Evolutionary conservation across 768 basidiomycete genomes (phyloP).

Genomic region (Tylopilus plumbeoviolaceoides): DNA sequence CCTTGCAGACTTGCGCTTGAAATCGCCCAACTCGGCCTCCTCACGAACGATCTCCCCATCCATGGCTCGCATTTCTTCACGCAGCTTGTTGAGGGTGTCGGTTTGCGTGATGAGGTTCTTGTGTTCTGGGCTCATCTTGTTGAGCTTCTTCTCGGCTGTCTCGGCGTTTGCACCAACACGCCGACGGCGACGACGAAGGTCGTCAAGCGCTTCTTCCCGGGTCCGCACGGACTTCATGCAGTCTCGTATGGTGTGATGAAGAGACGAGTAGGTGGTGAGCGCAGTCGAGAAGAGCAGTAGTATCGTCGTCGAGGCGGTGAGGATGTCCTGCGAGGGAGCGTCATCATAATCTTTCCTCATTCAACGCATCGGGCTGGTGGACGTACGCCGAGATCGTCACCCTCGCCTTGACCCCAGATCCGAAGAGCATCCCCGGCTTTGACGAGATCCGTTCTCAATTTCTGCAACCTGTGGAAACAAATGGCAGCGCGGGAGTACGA

Average conservation of each 20-base stretch:
- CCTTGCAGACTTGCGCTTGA: conserved; percentile 70
- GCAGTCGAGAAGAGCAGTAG: conserved; percentile 65
- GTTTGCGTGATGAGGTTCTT: conserved; percentile 77
- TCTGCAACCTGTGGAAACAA: conserved; percentile 50
- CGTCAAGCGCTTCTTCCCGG: conserved; percentile 79
- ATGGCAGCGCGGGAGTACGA: neutral
- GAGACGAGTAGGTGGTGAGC: conserved; percentile 63
- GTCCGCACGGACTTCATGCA: conserved; percentile 82
- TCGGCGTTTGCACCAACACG: conserved; percentile 69
- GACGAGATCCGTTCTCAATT: conserved; percentile 57
- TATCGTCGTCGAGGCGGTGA: conserved; percentile 65
- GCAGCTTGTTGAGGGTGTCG: conserved; percentile 62
- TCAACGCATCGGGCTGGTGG: neutral
- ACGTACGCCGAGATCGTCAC: conserved; percentile 75
- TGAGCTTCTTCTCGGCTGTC: conserved; percentile 80
- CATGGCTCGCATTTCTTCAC: conserved; percentile 71
- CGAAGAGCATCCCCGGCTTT: conserved; percentile 73
- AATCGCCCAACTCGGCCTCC: conserved; percentile 77
- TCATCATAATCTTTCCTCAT: neutral
- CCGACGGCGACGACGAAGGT: conserved; percentile 67
- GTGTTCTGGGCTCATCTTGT: conserved; percentile 86
- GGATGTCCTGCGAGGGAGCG: conserved; percentile 57
- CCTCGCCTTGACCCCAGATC: conserved; percentile 73
- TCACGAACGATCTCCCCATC: conserved; percentile 83
- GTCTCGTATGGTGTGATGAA: conserved; percentile 57